These are phyloP conservation scores for Saccharomyces pastorianus DNA, from an alignment of 1,139 yeast genomes.

Conservation along the genomic window DNA sequence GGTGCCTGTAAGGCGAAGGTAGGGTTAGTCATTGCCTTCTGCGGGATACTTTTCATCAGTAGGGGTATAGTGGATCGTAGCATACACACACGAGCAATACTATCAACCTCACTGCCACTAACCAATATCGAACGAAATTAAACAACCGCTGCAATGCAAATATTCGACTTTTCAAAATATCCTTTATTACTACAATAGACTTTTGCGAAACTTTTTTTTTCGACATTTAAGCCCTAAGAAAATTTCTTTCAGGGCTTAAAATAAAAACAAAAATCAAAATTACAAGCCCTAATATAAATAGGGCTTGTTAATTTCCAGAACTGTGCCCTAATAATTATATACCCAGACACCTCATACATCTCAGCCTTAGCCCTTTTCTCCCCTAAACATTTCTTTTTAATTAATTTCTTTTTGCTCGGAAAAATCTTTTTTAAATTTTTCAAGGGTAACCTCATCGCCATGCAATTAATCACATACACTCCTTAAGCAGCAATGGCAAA, in stretches of 20 bases:
- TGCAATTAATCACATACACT: background rate
- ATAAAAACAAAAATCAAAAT: too few relatives aligned
- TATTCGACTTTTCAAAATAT: background rate
- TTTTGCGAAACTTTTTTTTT: background rate
- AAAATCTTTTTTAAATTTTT: slow-evolving; percentile 6
- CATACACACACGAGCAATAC: background rate
- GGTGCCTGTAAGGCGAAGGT: slow-evolving; percentile 7
- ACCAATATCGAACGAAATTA: background rate
- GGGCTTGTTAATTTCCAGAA: too few relatives aligned
- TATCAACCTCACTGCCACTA: background rate
- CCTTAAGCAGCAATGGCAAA: slow-evolving; percentile 10
- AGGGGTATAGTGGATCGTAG: background rate
- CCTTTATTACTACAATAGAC: background rate
- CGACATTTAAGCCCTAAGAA: background rate
- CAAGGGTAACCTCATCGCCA: slow-evolving; percentile 1
- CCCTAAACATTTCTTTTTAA: background rate
- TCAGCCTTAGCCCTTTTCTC: background rate
- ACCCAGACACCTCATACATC: background rate
- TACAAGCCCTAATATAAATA: too few relatives aligned
- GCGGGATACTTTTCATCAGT: slow-evolving; percentile 4
- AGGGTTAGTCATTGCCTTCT: slow-evolving; percentile 3
- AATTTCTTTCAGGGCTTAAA: background rate
- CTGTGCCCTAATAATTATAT: background rate
- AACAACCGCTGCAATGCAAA: background rate
- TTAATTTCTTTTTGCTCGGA: slow-evolving; percentile 3